phyloP scores from a whole-genome alignment of 805 yeast species.

The Candida ponderosae region DNA sequence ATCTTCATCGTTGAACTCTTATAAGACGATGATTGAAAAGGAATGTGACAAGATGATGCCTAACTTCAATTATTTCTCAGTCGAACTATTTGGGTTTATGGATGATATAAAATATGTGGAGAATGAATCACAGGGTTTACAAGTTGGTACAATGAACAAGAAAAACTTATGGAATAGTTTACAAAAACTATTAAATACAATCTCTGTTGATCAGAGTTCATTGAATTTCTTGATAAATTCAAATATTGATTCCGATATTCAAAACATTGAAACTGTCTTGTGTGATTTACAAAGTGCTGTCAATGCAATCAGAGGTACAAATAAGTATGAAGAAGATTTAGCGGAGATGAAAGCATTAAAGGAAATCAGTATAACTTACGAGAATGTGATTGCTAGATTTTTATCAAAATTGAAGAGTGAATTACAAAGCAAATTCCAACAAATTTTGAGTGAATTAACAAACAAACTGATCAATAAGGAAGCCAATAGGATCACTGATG shows the following conservation, averaged over 20 bases:
- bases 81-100: slow-evolving; percentile 55
- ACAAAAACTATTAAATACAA: slow-evolving; percentile 60
- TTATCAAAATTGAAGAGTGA: slow-evolving; percentile 35
- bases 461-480: slow-evolving; percentile 18
- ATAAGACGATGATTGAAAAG: slow-evolving; percentile 33
- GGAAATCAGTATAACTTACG: slow-evolving; percentile 57
- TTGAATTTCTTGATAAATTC: slow-evolving; percentile 38
- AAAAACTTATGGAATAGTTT: slow-evolving; percentile 67
- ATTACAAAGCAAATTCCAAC: slow-evolving; percentile 34
- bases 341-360: slow-evolving; percentile 65
- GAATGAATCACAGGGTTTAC: slow-evolving; percentile 70
- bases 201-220: slow-evolving; percentile 52
- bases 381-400: slow-evolving; percentile 44
- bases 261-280: slow-evolving; percentile 49
- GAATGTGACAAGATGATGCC: slow-evolving; percentile 54
- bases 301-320: slow-evolving; percentile 48
- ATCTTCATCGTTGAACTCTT: slow-evolving; percentile 32
- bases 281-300: slow-evolving; percentile 56
- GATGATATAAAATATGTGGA: slow-evolving; percentile 69
- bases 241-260: slow-evolving; percentile 39
- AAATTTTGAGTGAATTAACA: slow-evolving; percentile 23
- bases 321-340: slow-evolving; percentile 30
- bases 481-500: slow-evolving; percentile 4
- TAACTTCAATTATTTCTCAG: slow-evolving; percentile 45
- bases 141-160: slow-evolving; percentile 75